Percentiles rank a stretch among this genome's conserved stretches.
Conservation (phyloP, 768 basidiomycete species). For the Collybia mongolica region DNA sequence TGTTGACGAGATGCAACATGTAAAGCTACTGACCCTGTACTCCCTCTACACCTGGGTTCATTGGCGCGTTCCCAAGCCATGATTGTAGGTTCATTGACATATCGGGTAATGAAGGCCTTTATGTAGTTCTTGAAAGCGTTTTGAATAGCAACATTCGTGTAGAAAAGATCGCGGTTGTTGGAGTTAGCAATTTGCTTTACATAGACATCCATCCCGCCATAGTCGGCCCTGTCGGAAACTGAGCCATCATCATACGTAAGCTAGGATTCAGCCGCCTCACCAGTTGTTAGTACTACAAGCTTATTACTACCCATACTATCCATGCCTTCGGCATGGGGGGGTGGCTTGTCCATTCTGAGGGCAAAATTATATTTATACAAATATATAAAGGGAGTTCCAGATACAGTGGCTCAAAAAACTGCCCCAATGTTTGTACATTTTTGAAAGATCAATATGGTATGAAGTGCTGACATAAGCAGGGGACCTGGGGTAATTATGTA, state of each 20-base stretch:
- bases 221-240: constrained; percentile 34
- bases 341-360: too few species aligned
- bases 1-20: neutral
- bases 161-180: constrained; percentile 51
- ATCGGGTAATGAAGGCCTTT: constrained; percentile 44
- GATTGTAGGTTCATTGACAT: constrained; percentile 56
- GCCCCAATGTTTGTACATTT: too few species aligned
- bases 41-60: constrained; percentile 44
- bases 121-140: constrained; percentile 37
- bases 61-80: constrained; percentile 46
- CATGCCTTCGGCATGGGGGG: too few species aligned
- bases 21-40: constrained; percentile 30
- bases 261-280: constrained; percentile 17
- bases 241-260: neutral
- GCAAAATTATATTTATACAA: too few species aligned
- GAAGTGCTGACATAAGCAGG: too few species aligned
- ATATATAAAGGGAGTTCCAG: too few species aligned
- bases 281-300: constrained; percentile 56
- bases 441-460: too few species aligned
- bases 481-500: too few species aligned
- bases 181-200: constrained; percentile 44
- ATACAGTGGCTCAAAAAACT: too few species aligned
- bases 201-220: constrained; percentile 73
- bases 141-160: constrained; percentile 14
- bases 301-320: too few species aligned